These are phyloP conservation scores for Paecilomyces formosus DNA, from an alignment of 2,329 filamentous ascomycete species.

Conservation along the genomic window DNA sequence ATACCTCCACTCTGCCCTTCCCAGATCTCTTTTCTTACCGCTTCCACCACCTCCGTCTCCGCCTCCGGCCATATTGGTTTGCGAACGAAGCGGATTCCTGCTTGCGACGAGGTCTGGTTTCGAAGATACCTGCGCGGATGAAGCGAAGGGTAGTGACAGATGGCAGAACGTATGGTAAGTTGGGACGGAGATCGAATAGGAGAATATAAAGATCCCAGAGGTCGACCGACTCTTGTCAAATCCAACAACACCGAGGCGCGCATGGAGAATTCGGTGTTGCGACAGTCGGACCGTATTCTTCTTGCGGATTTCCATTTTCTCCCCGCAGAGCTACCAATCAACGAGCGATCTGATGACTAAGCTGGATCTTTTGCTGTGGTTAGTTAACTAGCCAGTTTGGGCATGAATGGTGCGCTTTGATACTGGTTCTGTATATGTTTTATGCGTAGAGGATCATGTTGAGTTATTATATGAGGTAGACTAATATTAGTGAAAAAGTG, in stretches of 20 bases:
- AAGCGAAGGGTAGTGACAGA: not conserved
- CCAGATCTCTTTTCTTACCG: conserved; percentile 60
- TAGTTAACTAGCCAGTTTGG: no score
- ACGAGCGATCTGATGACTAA: not conserved
- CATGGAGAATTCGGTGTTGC: not conserved
- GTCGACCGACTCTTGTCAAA: not conserved
- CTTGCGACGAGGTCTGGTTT: not conserved
- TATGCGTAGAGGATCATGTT: no score
- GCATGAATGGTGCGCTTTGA: no score
- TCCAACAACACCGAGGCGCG: not conserved
- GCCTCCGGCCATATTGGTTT: conserved; percentile 6
- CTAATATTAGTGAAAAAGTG: no score
- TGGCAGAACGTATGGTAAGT: not conserved
- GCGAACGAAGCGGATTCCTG: not conserved
- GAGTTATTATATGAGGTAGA: no score
- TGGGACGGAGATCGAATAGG: not conserved
- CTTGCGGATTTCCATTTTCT: not conserved
- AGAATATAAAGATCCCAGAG: not conserved
- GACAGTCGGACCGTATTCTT: not conserved
- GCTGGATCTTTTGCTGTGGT: not conserved
- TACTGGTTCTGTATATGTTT: no score
- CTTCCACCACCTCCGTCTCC: conserved; percentile 27
- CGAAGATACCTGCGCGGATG: not conserved
- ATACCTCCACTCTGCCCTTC: conserved; percentile 59
- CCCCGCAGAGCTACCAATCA: not conserved